These are phyloP conservation scores for Rhododendron molle DNA, from an alignment of 148 eudicot species.

Conservation along the genomic window DNA sequence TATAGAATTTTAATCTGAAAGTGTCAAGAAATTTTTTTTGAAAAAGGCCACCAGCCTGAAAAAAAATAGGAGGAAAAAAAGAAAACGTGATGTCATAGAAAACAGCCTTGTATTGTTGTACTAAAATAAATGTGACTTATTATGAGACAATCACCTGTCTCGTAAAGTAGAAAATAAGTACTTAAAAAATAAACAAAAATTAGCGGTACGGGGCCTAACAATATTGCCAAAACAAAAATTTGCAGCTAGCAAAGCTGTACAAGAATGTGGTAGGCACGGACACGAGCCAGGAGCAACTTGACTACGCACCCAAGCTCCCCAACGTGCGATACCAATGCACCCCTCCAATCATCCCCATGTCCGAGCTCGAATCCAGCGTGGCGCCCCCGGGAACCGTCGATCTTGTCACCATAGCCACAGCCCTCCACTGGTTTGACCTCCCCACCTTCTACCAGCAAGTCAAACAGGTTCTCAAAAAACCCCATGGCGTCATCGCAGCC, in stretches of 20 bases:
- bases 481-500: constrained; percentile 69
- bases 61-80: too few species aligned
- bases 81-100: too few species aligned
- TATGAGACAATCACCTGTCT: too few species aligned
- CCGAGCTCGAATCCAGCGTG: constrained; percentile 26
- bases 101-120: too few species aligned
- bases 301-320: constrained; percentile 57
- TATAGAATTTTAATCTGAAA: too few species aligned
- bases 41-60: too few species aligned
- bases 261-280: constrained; percentile 77
- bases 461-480: constrained; percentile 60
- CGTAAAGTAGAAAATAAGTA: too few species aligned
- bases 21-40: too few species aligned
- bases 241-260: constrained; percentile 54
- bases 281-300: constrained; percentile 71
- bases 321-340: constrained; percentile 63
- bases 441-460: constrained; percentile 55
- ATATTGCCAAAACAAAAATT: too few species aligned
- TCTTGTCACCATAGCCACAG: constrained; percentile 72
- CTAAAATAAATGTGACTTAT: too few species aligned
- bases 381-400: constrained; percentile 43
- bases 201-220: too few species aligned
- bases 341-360: constrained; percentile 34
- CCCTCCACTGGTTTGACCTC: constrained; percentile 79
- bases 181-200: too few species aligned